These are phyloP conservation scores for Colletotrichum kahawae DNA, from an alignment of 2,329 filamentous ascomycete species.

Conservation along the genomic window DNA sequence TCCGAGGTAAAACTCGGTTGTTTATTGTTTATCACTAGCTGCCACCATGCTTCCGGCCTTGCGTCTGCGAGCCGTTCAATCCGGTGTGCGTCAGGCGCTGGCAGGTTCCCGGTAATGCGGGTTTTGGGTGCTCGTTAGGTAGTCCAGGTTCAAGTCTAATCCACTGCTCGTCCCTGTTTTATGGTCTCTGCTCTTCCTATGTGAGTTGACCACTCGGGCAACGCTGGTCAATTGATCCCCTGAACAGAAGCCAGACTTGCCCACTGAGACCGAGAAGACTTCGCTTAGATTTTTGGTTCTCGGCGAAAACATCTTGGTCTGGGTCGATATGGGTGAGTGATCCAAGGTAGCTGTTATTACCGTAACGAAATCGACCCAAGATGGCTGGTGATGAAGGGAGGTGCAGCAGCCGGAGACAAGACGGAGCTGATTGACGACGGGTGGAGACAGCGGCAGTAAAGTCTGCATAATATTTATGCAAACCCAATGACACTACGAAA, in stretches of 20 bases:
- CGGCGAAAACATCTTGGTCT: not conserved
- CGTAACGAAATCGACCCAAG: not conserved
- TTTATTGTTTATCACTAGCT: not conserved
- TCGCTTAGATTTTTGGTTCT: not conserved
- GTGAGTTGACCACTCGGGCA: not conserved
- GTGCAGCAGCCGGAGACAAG: not conserved
- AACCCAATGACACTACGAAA: not conserved
- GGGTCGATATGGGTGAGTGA: not conserved
- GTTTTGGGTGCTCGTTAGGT: not conserved
- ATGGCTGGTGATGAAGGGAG: not conserved
- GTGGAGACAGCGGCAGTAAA: not conserved
- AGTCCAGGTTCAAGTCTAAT: not conserved
- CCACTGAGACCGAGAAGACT: not conserved
- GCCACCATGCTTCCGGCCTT: not conserved
- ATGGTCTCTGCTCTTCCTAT: not conserved
- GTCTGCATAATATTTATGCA: not conserved
- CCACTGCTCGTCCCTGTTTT: not conserved
- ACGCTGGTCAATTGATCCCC: not conserved
- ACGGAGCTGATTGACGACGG: not conserved
- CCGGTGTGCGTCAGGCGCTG: not conserved
- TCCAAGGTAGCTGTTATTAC: not conserved
- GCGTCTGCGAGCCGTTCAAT: not conserved
- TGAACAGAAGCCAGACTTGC: not conserved
- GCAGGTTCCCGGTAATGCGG: not conserved
- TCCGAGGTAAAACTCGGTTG: constrained; percentile 8